These are phyloP conservation scores for Antonospora locustae DNA, from an alignment of 371 early-diverging fungal species.

Conservation along the genomic window DNA sequence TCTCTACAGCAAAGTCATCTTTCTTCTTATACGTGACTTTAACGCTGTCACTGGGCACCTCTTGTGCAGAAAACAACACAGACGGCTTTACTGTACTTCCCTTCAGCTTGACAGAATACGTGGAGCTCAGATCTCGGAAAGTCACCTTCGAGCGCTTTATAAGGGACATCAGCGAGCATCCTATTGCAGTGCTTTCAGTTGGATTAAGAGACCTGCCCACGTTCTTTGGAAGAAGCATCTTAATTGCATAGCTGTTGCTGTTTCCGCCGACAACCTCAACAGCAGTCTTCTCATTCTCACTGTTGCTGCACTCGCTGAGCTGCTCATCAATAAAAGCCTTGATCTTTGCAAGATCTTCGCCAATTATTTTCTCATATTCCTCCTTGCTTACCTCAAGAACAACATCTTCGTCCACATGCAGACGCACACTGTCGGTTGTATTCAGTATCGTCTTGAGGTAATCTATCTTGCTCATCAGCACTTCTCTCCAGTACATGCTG, in stretches of 20 bases:
- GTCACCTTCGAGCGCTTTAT: too few species aligned
- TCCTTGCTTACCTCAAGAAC: slow-evolving; percentile 21
- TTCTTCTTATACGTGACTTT: slow-evolving; percentile 29
- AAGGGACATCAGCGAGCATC: slow-evolving; percentile 28
- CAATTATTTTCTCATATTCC: slow-evolving; percentile 22
- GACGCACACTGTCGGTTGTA: slow-evolving; percentile 6
- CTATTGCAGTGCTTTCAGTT: slow-evolving; percentile 29
- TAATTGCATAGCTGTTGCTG: slow-evolving; percentile 18
- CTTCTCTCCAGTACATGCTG: slow-evolving; percentile 18
- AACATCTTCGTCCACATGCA: slow-evolving; percentile 13
- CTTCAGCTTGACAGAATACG: too few species aligned
- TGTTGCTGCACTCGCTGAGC: slow-evolving; percentile 12
- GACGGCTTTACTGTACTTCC: slow-evolving; percentile 3
- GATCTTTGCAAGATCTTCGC: slow-evolving; percentile 18
- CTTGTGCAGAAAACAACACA: too few species aligned
- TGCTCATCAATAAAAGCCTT: slow-evolving; percentile 20
- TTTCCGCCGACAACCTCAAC: slow-evolving; percentile 47
- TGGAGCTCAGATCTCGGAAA: too few species aligned
- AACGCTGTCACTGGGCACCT: neutral
- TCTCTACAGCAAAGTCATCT: slow-evolving; percentile 15
- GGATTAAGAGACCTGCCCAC: slow-evolving; percentile 23
- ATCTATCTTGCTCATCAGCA: slow-evolving; percentile 13
- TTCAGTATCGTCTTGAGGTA: slow-evolving; percentile 40
- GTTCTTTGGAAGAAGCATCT: too few species aligned
- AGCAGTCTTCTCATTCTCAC: slow-evolving; percentile 1